Percentiles rank a stretch among this genome's conserved stretches.
Conservation (phyloP, 176 grass and related monocot species). For the Aegilops longissima region DNA sequence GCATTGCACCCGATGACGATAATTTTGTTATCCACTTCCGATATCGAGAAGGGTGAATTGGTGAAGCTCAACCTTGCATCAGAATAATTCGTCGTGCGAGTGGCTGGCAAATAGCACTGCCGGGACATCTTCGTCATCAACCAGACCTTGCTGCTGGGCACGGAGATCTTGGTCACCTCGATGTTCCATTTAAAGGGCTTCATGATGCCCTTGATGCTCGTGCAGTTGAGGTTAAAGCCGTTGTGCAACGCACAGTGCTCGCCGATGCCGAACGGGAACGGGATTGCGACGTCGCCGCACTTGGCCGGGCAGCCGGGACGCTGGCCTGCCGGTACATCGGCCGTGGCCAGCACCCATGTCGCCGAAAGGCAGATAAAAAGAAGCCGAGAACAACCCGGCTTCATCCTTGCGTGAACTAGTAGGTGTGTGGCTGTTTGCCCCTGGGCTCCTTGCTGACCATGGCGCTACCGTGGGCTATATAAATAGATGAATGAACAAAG, state of each 20-base stretch:
- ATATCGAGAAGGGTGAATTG: background rate
- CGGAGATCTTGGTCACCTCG: slow-evolving; percentile 15
- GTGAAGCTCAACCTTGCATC: background rate
- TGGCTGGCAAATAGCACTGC: background rate
- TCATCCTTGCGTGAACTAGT: background rate
- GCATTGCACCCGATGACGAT: background rate
- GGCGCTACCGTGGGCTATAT: background rate
- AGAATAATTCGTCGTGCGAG: accelerated
- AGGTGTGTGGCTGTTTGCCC: background rate
- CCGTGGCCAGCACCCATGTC: background rate
- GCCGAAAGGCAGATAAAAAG: background rate
- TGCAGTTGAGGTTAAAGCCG: background rate
- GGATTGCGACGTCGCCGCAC: slow-evolving; percentile 5
- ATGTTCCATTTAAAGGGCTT: background rate
- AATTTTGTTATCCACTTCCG: slow-evolving; percentile 12
- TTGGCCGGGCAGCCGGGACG: background rate
- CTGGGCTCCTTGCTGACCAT: background rate
- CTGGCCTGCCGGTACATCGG: background rate
- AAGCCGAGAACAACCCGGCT: background rate
- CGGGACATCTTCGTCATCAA: accelerated
- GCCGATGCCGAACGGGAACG: background rate
- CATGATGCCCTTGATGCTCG: background rate
- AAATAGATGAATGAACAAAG: background rate
- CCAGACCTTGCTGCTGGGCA: background rate
- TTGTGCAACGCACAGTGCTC: background rate